These are phyloP conservation scores for Pseudogymnoascus sp. DNA, from an alignment of 2,329 filamentous ascomycete species.

Conservation along the genomic window DNA sequence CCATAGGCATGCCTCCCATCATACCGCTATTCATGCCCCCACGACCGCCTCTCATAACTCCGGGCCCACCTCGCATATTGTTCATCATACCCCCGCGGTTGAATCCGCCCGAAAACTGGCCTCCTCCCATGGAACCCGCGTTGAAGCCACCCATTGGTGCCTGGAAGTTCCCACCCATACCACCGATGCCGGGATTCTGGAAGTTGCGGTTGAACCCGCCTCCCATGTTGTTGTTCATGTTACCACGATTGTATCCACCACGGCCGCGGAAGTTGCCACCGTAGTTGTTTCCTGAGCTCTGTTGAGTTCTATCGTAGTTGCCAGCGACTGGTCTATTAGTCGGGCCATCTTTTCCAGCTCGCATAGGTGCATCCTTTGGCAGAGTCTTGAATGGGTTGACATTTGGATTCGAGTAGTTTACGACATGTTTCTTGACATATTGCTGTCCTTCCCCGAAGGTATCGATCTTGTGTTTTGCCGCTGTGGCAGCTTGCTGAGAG, in stretches of 20 bases:
- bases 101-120: constrained; percentile 42
- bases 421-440: constrained; percentile 56
- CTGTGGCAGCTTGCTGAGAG: constrained; percentile 75
- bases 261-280: constrained; percentile 42
- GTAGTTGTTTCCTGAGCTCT: constrained; percentile 28
- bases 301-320: constrained; percentile 34
- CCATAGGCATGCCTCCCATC: constrained; percentile 45
- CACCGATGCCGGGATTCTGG: constrained; percentile 36
- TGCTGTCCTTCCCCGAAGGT: constrained; percentile 44
- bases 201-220: constrained; percentile 46
- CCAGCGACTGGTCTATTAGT: constrained; percentile 45
- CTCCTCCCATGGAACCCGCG: constrained; percentile 32
- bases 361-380: constrained; percentile 75
- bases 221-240: constrained; percentile 41
- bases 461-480: constrained; percentile 76
- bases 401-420: constrained; percentile 67
- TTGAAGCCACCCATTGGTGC: constrained; percentile 39
- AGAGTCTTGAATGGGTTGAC: constrained; percentile 85
- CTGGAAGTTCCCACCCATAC: constrained; percentile 39
- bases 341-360: constrained; percentile 54
- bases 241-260: constrained; percentile 37
- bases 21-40: constrained; percentile 41
- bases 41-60: constrained; percentile 51
- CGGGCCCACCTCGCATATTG: constrained; percentile 43
- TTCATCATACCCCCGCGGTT: constrained; percentile 46